phyloP scores from a whole-genome alignment of 306 rosid genomes.

The Prunus salicina region DNA sequence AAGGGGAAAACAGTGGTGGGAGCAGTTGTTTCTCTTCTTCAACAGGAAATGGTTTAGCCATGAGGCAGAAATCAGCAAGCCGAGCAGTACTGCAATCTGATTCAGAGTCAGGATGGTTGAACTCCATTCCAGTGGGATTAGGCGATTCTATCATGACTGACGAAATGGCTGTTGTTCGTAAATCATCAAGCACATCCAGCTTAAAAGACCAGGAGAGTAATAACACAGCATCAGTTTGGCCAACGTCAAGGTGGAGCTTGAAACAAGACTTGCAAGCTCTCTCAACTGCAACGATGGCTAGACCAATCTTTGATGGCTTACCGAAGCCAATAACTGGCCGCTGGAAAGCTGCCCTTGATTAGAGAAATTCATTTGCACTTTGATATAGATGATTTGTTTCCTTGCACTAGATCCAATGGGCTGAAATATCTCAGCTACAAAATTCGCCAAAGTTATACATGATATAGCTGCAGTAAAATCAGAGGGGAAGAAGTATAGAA shows the following conservation, averaged over 20 bases:
- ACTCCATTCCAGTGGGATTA: slow-evolving; percentile 58
- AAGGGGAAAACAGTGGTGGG: slow-evolving; percentile 53
- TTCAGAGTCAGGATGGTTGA: slow-evolving; percentile 58
- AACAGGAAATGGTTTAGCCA: slow-evolving; percentile 55
- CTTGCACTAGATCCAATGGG: slow-evolving; percentile 18
- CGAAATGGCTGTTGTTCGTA: slow-evolving; percentile 44
- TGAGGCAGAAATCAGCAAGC: slow-evolving; percentile 73
- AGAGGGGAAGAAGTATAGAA: slow-evolving; percentile 18
- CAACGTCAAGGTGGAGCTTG: slow-evolving; percentile 61
- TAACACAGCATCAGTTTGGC: slow-evolving; percentile 49
- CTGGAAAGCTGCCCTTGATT: slow-evolving; percentile 82
- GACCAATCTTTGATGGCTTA: slow-evolving; percentile 79
- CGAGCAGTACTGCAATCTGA: slow-evolving; percentile 41
- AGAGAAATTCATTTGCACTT: slow-evolving; percentile 27
- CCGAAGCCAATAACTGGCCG: slow-evolving; percentile 80
- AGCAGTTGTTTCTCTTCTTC: slow-evolving; percentile 50
- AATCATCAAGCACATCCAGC: slow-evolving; percentile 66
- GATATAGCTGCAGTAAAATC: slow-evolving; percentile 32
- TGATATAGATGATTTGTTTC: slow-evolving; percentile 29
- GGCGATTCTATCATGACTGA: slow-evolving; percentile 68
- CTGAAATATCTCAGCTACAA: slow-evolving; percentile 13
- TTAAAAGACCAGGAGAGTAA: slow-evolving; percentile 68
- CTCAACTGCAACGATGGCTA: slow-evolving; percentile 48
- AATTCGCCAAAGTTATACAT: slow-evolving; percentile 26
- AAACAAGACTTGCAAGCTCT: slow-evolving; percentile 67